phyloP scores from a whole-genome alignment of 257 asterid genomes.

The Capsicum pubescens region DNA sequence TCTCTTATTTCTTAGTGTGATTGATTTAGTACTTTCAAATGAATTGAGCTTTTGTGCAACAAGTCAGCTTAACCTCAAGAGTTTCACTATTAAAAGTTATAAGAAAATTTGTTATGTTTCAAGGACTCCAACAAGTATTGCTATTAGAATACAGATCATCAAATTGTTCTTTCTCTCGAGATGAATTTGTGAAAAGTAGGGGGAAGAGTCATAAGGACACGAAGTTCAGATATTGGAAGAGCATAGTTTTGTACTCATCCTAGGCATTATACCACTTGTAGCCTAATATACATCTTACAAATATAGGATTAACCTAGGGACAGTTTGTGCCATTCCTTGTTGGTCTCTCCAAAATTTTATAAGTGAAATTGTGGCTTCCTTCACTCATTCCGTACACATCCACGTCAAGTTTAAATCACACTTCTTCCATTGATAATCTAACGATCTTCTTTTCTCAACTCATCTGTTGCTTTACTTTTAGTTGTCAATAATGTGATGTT shows the following conservation, averaged over 20 bases:
- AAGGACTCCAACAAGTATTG: not conserved
- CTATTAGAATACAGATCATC: too few species aligned
- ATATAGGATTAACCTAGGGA: too few species aligned
- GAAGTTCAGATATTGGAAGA: too few species aligned
- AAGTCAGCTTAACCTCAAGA: not conserved
- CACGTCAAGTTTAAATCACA: not conserved
- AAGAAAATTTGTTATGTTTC: not conserved
- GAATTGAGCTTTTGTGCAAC: not conserved
- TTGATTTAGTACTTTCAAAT: not conserved
- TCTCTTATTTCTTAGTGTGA: not conserved
- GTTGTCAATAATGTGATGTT: too few species aligned
- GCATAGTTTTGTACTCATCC: too few species aligned
- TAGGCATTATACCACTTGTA: too few species aligned
- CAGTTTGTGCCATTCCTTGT: not conserved
- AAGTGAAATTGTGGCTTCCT: not conserved
- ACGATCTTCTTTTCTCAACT: slow-evolving; percentile 9
- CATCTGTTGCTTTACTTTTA: not conserved
- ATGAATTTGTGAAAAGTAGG: too few species aligned
- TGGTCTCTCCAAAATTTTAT: not conserved
- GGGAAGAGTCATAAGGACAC: too few species aligned
- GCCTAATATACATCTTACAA: too few species aligned
- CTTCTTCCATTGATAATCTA: not conserved
- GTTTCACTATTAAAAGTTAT: not conserved
- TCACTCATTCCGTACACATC: not conserved
- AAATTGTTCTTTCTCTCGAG: too few species aligned